phyloP scores from a whole-genome alignment of 768 basidiomycete genomes.

The Dacryopinax primogenitus region DNA sequence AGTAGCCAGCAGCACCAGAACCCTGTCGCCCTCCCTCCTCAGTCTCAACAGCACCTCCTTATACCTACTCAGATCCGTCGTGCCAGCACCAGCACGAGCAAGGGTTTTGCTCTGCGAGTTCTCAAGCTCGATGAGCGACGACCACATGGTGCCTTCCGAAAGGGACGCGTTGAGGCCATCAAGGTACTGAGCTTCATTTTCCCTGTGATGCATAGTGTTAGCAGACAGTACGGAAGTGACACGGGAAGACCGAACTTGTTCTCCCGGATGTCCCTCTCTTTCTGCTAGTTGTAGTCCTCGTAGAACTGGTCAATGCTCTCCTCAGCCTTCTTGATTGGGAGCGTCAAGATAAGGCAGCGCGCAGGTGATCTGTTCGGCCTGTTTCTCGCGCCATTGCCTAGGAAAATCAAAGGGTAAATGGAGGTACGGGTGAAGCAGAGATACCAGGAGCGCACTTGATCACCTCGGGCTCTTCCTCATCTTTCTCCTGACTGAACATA shows the following conservation, averaged over 20 bases:
- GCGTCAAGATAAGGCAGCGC: too few species aligned
- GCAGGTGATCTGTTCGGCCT: constrained; percentile 75
- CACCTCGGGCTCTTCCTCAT: constrained; percentile 75
- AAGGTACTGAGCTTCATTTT: constrained; percentile 73
- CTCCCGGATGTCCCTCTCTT: constrained; percentile 78
- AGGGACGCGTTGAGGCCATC: constrained; percentile 59
- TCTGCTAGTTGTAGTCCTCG: constrained; percentile 73
- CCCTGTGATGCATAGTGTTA: constrained; percentile 36
- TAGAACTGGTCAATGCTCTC: constrained; percentile 82
- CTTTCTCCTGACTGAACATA: constrained; percentile 52
- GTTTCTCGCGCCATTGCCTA: constrained; percentile 80
- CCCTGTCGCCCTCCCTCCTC: constrained; percentile 77
- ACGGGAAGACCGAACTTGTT: constrained; percentile 66
- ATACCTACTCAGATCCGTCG: constrained; percentile 78
- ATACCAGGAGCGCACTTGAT: constrained; percentile 47
- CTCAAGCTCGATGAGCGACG: constrained; percentile 70
- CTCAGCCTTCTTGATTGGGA: constrained; percentile 73
- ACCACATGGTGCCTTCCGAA: constrained; percentile 87
- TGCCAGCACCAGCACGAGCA: constrained; percentile 70
- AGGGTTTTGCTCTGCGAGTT: constrained; percentile 97
- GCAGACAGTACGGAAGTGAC: background rate
- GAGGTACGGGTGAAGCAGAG: background rate
- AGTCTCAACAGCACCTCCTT: constrained; percentile 72
- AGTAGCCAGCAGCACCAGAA: constrained; percentile 94
- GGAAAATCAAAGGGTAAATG: background rate